Percentiles rank a stretch among this genome's conserved stretches.
Evolutionary conservation across 768 basidiomycete genomes (phyloP).

Genomic region (Scleroderma citrinum): DNA sequence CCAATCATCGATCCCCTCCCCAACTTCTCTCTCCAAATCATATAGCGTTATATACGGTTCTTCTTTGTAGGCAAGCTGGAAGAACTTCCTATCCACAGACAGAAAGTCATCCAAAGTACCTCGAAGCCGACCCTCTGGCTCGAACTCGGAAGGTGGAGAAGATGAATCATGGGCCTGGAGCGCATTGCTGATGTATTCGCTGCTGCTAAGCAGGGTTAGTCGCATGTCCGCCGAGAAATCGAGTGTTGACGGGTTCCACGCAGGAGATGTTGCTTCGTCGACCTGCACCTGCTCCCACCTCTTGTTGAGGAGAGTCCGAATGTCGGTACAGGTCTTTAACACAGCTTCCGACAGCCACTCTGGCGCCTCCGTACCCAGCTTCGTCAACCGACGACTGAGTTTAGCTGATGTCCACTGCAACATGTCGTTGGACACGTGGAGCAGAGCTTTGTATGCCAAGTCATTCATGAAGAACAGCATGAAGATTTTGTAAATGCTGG

Average conservation of each 20-base stretch:
- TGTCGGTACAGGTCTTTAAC: conserved; percentile 25
- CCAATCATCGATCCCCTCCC: conserved; percentile 29
- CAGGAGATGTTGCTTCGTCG: conserved; percentile 16
- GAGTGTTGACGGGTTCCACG: conserved; percentile 21
- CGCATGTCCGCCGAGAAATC: conserved; percentile 25
- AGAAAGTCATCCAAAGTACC: conserved; percentile 15
- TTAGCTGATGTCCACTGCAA: conserved; percentile 26
- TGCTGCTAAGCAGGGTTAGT: conserved; percentile 28
- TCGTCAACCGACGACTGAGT: conserved; percentile 18
- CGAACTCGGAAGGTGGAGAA: conserved; percentile 5
- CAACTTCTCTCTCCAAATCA: conserved; percentile 34
- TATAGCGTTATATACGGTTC: conserved; percentile 20
- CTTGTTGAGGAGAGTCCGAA: conserved; percentile 18
- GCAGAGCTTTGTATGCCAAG: conserved; percentile 17
- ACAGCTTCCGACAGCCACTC: conserved; percentile 34
- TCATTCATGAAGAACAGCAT: conserved; percentile 36
- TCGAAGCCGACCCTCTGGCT: conserved; percentile 3
- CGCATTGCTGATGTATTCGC: conserved; percentile 20
- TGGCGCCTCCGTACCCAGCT: conserved; percentile 19
- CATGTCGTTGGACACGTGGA: conserved; percentile 18
- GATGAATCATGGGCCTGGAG: conserved; percentile 1
- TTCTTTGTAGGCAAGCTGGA: conserved; percentile 5
- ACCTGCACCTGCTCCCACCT: conserved; percentile 31
- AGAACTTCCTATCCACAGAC: conserved; percentile 8
- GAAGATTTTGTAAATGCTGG: conserved; percentile 40